These are phyloP conservation scores for Aspergillus egyptiacus DNA, from an alignment of 495 filamentous ascomycete species.

Conservation along the genomic window DNA sequence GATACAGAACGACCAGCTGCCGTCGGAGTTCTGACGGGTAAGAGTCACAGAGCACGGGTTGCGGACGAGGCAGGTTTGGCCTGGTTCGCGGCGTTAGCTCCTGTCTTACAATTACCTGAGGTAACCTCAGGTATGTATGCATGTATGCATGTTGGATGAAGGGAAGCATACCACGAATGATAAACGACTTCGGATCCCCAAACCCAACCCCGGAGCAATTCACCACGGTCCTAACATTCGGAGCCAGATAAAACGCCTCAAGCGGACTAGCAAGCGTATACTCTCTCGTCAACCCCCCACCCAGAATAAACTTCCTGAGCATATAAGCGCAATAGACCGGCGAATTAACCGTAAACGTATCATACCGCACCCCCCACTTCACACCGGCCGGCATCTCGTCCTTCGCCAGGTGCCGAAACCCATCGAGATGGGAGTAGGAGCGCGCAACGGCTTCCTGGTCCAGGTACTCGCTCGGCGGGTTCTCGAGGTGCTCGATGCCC, in stretches of 20 bases:
- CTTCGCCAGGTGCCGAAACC: conserved; percentile 35
- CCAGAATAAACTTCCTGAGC: conserved; percentile 45
- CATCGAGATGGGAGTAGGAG: conserved; percentile 33
- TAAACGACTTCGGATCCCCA: conserved; percentile 45
- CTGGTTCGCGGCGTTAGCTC: conserved; percentile 6
- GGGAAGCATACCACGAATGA: conserved; percentile 45
- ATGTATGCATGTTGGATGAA: conserved; percentile 2
- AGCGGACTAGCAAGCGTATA: conserved; percentile 36
- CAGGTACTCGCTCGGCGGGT: conserved; percentile 38
- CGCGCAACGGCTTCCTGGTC: conserved; percentile 25
- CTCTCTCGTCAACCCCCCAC: conserved; percentile 42
- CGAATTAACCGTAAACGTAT: conserved; percentile 54
- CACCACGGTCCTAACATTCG: conserved; percentile 43
- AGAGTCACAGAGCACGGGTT: conserved; percentile 47
- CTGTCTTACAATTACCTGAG: too few species aligned
- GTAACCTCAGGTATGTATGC: too few species aligned
- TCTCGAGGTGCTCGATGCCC: conserved; percentile 57
- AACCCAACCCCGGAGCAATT: conserved; percentile 57
- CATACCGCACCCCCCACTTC: conserved; percentile 51
- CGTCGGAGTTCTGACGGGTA: conserved; percentile 54
- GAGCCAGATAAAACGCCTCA: conserved; percentile 45
- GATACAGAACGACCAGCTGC: conserved; percentile 55
- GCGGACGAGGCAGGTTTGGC: conserved; percentile 42
- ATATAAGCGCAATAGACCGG: conserved; percentile 56
- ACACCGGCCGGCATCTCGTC: conserved; percentile 43